phyloP scores from a whole-genome alignment of 179 eudicot genomes.

The Gypsophila paniculata region DNA sequence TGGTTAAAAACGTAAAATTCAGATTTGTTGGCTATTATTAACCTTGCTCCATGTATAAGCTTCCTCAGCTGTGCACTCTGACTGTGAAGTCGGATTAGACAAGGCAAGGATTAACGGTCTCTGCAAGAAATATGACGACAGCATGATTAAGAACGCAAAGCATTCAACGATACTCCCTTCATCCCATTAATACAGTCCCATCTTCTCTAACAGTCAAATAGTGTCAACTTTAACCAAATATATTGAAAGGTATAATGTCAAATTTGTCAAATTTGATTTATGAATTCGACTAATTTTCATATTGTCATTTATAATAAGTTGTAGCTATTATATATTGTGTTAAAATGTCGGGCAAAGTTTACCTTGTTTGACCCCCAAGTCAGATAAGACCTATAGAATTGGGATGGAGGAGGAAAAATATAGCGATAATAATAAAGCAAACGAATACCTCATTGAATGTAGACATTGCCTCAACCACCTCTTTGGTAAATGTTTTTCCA shows the following conservation, averaged over 20 bases:
- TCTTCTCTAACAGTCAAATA: no score
- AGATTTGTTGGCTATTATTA: neutral
- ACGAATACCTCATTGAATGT: conserved; percentile 55
- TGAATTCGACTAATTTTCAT: neutral
- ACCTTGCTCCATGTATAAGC: conserved; percentile 56
- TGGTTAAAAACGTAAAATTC: no score
- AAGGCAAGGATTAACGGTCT: conserved; percentile 41
- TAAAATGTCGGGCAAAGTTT: no score
- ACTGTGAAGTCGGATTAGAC: conserved; percentile 51
- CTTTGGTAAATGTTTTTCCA: conserved; percentile 71
- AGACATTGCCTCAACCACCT: conserved; percentile 79
- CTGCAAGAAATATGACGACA: conserved; percentile 26
- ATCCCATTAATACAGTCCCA: no score
- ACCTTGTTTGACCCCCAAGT: no score
- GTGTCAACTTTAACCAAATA: no score
- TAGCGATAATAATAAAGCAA: neutral
- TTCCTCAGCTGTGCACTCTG: conserved; percentile 50
- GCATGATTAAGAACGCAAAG: neutral
- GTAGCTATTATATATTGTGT: no score
- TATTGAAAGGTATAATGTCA: neutral
- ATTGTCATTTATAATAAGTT: neutral
- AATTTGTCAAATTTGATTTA: no score
- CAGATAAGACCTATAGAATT: no score
- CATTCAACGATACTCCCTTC: neutral
- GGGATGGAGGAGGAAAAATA: neutral